Percentiles rank a stretch among this genome's conserved stretches.
Evolutionary conservation across 345 rosid species (phyloP).

Genomic region (Lepidium africanum): DNA sequence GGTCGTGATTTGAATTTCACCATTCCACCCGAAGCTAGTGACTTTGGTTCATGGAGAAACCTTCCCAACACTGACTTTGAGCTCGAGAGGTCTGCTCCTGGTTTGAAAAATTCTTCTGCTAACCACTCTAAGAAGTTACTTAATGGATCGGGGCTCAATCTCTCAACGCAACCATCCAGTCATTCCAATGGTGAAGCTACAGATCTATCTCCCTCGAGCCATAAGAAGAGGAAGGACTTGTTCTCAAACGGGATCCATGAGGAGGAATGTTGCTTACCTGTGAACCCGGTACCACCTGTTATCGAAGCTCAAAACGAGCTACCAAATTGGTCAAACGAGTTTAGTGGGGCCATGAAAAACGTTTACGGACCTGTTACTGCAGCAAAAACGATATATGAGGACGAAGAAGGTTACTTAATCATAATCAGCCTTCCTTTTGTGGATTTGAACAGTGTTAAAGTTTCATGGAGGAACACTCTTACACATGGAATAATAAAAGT

Average conservation of each 20-base stretch:
- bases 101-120: slow-evolving; percentile 44
- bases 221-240: slow-evolving; percentile 75
- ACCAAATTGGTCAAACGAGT: slow-evolving; percentile 59
- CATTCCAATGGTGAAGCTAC: slow-evolving; percentile 57
- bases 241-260: slow-evolving; percentile 49
- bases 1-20: slow-evolving; percentile 82
- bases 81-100: slow-evolving; percentile 62
- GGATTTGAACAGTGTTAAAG: slow-evolving; percentile 88
- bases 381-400: slow-evolving; percentile 88
- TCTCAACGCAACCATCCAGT: slow-evolving; percentile 58
- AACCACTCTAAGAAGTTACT: slow-evolving; percentile 64
- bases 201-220: slow-evolving; percentile 62
- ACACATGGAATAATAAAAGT: slow-evolving; percentile 77
- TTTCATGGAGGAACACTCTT: slow-evolving; percentile 89
- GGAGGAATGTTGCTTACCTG: slow-evolving; percentile 50
- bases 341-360: slow-evolving; percentile 79
- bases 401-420: slow-evolving; percentile 69
- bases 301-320: slow-evolving; percentile 54
- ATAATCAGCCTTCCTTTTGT: slow-evolving; percentile 86
- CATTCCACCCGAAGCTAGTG: slow-evolving; percentile 76
- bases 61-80: slow-evolving; percentile 90
- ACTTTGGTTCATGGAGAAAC: slow-evolving; percentile 88
- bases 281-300: slow-evolving; percentile 38
- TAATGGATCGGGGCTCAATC: slow-evolving; percentile 79
- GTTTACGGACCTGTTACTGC: slow-evolving; percentile 88